phyloP scores from a whole-genome alignment of 148 eudicot species.

The Oxyria digyna region DNA sequence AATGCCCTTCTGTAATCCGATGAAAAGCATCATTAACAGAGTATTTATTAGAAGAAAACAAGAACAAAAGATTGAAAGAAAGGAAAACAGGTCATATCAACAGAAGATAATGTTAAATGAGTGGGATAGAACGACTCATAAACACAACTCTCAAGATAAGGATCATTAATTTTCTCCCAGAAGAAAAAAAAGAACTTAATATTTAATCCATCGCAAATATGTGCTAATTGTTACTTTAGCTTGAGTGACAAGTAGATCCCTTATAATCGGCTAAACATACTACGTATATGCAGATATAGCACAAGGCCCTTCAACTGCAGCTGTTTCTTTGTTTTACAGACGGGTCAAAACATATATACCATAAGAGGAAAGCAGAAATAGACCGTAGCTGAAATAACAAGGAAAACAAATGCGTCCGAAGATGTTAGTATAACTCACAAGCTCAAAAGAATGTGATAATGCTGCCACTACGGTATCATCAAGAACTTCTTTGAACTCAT shows the following conservation, averaged over 20 bases:
- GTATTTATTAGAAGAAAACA: too few species aligned
- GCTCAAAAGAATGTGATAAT: slow-evolving; percentile 62
- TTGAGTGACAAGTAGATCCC: not conserved
- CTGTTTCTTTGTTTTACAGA: not conserved
- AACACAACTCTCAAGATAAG: too few species aligned
- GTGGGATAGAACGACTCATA: too few species aligned
- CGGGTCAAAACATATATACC: not conserved
- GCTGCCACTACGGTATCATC: slow-evolving; percentile 89
- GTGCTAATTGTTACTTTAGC: not conserved
- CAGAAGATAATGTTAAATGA: too few species aligned
- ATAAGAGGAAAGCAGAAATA: not conserved
- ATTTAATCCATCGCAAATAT: not conserved
- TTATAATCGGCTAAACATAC: not conserved
- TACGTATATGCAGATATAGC: not conserved
- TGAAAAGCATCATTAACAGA: too few species aligned
- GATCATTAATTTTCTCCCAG: too few species aligned
- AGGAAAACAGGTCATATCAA: too few species aligned
- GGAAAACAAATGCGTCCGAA: not conserved
- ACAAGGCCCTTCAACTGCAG: not conserved
- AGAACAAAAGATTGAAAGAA: too few species aligned
- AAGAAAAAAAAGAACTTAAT: not conserved
- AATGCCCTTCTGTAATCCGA: too few species aligned
- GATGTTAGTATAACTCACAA: slow-evolving; percentile 41
- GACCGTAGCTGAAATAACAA: not conserved
- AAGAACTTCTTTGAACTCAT: slow-evolving; percentile 82